Conservation (phyloP, 805 yeast genomes). For the Kockiozyma suomiensis region DNA sequence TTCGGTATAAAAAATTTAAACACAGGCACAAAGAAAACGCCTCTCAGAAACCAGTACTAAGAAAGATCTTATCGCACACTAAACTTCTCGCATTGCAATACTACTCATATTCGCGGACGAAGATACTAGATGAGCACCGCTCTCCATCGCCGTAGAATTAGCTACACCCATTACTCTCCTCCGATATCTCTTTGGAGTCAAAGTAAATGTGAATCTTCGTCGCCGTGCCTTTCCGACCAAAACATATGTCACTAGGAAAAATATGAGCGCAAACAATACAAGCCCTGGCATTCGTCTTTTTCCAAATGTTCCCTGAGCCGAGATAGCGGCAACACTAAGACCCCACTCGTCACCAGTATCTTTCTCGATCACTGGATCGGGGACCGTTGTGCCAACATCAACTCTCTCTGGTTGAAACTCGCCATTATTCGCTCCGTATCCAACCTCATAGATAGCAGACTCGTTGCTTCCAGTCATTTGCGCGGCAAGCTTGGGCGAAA, state of each 20-base stretch:
- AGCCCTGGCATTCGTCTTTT: slow-evolving; percentile 30
- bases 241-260: slow-evolving; percentile 25
- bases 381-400: slow-evolving; percentile 12
- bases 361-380: slow-evolving; percentile 10
- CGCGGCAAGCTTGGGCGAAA: slow-evolving; percentile 2
- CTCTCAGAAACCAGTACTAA: no score
- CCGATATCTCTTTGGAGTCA: slow-evolving; percentile 28
- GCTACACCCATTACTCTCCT: slow-evolving; percentile 22
- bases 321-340: slow-evolving; percentile 1
- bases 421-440: slow-evolving; percentile 29
- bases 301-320: slow-evolving; percentile 24
- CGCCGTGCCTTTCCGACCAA: slow-evolving; percentile 27
- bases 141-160: not conserved
- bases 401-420: slow-evolving; percentile 8
- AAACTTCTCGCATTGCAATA: slow-evolving; percentile 1
- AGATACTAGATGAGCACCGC: not conserved
- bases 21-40: no score
- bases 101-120: not conserved
- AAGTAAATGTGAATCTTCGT: slow-evolving; percentile 20
- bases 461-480: not conserved
- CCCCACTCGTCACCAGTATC: slow-evolving; percentile 5
- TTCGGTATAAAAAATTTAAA: no score
- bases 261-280: slow-evolving; percentile 24
- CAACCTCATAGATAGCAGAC: slow-evolving; percentile 11
- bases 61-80: not conserved